Evolutionary conservation across 2,329 filamentous ascomycete genomes (phyloP).

Genomic region (Bipolaris victoriae): DNA sequence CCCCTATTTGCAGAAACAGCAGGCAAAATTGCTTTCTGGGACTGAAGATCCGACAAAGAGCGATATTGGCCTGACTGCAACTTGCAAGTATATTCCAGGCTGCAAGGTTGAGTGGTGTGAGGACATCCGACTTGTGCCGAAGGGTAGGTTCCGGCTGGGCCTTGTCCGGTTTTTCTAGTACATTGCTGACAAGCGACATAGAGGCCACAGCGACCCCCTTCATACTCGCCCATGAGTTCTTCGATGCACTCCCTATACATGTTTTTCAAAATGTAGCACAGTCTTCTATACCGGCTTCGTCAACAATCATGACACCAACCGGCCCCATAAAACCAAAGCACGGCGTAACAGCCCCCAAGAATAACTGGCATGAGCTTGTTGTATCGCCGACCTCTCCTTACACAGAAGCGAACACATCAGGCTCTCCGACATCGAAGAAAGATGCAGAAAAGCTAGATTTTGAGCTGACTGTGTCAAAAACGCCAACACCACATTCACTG

Average conservation of each 20-base stretch:
- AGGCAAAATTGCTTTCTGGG: conserved; percentile 83
- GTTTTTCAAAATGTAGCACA: conserved; percentile 79
- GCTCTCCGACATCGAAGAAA: conserved; percentile 19
- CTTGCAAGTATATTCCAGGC: conserved; percentile 73
- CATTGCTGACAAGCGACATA: conserved; percentile 43
- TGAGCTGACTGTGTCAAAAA: conserved; percentile 77
- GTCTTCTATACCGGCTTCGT: conserved; percentile 45
- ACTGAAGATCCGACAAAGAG: conserved; percentile 71
- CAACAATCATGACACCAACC: conserved; percentile 57
- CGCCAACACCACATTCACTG: conserved; percentile 79
- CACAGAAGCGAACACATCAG: conserved; percentile 49
- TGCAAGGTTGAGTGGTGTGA: conserved; percentile 87
- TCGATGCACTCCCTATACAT: conserved; percentile 96
- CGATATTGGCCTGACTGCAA: conserved; percentile 74
- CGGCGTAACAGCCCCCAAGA: conserved; percentile 43
- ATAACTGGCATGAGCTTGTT: conserved; percentile 54
- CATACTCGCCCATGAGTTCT: conserved; percentile 97
- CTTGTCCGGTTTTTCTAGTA: not conserved
- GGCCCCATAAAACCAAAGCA: conserved; percentile 54
- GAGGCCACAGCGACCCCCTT: conserved; percentile 78
- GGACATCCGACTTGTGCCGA: conserved; percentile 81
- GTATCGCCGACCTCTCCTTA: conserved; percentile 49
- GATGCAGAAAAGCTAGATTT: conserved; percentile 71
- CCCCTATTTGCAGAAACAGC: conserved; percentile 73
- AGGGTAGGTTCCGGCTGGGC: conserved; percentile 56